Percentiles rank a stretch among this genome's conserved stretches.
Conservation (phyloP, 768 basidiomycete genomes). For the Mycena albidolilacea region DNA sequence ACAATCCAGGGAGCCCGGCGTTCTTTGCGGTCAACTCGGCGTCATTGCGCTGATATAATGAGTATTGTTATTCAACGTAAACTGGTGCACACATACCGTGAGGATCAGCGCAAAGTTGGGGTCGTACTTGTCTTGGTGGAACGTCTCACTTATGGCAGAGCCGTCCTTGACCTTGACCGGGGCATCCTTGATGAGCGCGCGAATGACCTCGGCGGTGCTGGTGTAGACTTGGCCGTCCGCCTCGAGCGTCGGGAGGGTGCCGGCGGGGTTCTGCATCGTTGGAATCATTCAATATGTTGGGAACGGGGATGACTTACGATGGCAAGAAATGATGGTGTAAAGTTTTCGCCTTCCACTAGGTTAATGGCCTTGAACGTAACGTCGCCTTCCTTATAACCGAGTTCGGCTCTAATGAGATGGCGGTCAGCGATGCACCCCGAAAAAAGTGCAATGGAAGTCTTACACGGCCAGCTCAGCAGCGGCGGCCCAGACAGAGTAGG, state of each 20-base stretch:
- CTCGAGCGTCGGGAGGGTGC: slow-evolving; percentile 60
- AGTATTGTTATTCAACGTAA: slow-evolving; percentile 3
- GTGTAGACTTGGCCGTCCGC: slow-evolving; percentile 53
- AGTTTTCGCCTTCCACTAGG: slow-evolving; percentile 64
- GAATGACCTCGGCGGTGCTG: slow-evolving; percentile 57
- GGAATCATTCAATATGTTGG: not conserved
- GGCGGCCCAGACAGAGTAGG: slow-evolving; percentile 46
- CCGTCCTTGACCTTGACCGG: slow-evolving; percentile 53
- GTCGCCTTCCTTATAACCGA: slow-evolving; percentile 55
- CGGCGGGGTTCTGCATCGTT: slow-evolving; percentile 56
- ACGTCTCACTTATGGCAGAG: slow-evolving; percentile 52
- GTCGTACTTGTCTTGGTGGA: slow-evolving; percentile 64
- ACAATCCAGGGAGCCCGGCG: slow-evolving; percentile 49
- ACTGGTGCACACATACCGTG: slow-evolving; percentile 46
- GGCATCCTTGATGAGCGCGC: slow-evolving; percentile 58
- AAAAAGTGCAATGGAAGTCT: slow-evolving; percentile 6
- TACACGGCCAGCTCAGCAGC: slow-evolving; percentile 47
- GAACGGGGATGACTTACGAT: not conserved
- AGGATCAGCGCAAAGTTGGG: slow-evolving; percentile 66
- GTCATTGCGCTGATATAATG: slow-evolving; percentile 55
- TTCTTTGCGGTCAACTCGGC: slow-evolving; percentile 61
- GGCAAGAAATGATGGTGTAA: slow-evolving; percentile 60
- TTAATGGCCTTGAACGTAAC: slow-evolving; percentile 56
- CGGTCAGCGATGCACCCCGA: not conserved
- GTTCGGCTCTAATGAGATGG: slow-evolving; percentile 48